Conservation (phyloP, 768 basidiomycete genomes). For the Kwoniella pini region DNA sequence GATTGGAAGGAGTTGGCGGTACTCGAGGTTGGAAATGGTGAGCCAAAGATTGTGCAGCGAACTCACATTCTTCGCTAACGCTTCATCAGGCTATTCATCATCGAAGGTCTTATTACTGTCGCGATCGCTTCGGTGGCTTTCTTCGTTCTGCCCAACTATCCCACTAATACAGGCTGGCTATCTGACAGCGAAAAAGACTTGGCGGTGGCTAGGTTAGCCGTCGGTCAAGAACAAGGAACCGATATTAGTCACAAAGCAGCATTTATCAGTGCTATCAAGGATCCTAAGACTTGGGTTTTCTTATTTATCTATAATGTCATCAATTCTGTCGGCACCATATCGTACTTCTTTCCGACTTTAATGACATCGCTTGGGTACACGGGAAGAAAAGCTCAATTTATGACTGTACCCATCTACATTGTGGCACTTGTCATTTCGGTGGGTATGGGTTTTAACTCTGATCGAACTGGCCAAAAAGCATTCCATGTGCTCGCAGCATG, state of each 20-base stretch:
- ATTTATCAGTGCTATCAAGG: constrained; percentile 44
- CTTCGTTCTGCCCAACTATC: constrained; percentile 51
- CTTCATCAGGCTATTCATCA: constrained; percentile 46
- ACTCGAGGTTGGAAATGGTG: constrained; percentile 54
- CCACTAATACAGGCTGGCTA: constrained; percentile 48
- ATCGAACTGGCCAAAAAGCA: constrained; percentile 47
- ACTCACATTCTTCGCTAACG: background rate
- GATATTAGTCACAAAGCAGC: constrained; percentile 44
- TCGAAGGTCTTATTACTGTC: constrained; percentile 49
- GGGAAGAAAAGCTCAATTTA: constrained; percentile 47
- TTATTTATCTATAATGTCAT: constrained; percentile 43
- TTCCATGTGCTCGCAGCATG: constrained; percentile 41
- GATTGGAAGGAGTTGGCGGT: constrained; percentile 42
- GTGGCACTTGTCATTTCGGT: constrained; percentile 48
- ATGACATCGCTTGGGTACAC: constrained; percentile 46
- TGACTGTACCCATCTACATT: constrained; percentile 52
- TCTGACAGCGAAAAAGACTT: constrained; percentile 37
- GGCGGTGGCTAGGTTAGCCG: constrained; percentile 33
- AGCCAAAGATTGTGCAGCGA: background rate
- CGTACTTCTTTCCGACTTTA: constrained; percentile 54
- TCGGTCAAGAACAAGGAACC: constrained; percentile 22
- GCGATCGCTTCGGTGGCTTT: constrained; percentile 36
- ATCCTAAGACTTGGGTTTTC: constrained; percentile 49
- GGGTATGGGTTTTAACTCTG: constrained; percentile 38
- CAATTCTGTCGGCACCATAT: constrained; percentile 47